A percentile compares a stretch with the other conserved stretches of the same genome.
Conservation (phyloP, 148 eudicot genomes). For the Cornus florida region DNA sequence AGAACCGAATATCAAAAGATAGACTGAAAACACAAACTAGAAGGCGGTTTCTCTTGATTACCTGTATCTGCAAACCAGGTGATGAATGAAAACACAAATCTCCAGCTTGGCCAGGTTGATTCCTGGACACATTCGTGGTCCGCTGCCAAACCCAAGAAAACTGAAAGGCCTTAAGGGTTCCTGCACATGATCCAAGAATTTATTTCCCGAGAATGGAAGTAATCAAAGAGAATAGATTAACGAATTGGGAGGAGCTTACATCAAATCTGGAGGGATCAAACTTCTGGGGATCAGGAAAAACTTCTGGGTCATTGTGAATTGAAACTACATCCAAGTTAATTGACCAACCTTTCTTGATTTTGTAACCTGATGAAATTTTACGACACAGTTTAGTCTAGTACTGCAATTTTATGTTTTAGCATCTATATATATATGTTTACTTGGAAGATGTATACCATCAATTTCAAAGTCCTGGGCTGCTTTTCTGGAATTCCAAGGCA, state of each 20-base stretch:
- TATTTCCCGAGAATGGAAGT: neutral
- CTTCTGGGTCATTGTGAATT: conserved; percentile 45
- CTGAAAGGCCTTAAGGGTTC: conserved; percentile 43
- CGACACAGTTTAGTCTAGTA: neutral
- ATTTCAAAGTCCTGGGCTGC: conserved; percentile 51
- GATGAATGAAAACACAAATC: conserved; percentile 40
- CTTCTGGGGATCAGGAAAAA: conserved; percentile 35
- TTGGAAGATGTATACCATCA: conserved; percentile 28
- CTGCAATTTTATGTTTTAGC: neutral
- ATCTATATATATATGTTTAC: neutral
- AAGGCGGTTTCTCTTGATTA: neutral
- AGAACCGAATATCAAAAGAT: too few relatives aligned
- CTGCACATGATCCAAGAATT: conserved; percentile 20
- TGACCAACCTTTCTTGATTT: conserved; percentile 48
- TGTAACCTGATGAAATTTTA: conserved; percentile 33
- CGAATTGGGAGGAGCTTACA: conserved; percentile 18
- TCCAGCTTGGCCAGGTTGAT: conserved; percentile 53
- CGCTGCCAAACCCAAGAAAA: conserved; percentile 50
- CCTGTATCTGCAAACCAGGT: conserved; percentile 47
- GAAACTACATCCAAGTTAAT: conserved; percentile 57
- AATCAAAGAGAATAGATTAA: neutral
- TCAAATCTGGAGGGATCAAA: conserved; percentile 51
- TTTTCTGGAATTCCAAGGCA: conserved; percentile 54
- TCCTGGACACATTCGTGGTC: conserved; percentile 54
- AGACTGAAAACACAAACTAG: too few relatives aligned